Base-by-base conservation (phyloP, 306 rosid species). In the Castanea mollissima region DNA sequence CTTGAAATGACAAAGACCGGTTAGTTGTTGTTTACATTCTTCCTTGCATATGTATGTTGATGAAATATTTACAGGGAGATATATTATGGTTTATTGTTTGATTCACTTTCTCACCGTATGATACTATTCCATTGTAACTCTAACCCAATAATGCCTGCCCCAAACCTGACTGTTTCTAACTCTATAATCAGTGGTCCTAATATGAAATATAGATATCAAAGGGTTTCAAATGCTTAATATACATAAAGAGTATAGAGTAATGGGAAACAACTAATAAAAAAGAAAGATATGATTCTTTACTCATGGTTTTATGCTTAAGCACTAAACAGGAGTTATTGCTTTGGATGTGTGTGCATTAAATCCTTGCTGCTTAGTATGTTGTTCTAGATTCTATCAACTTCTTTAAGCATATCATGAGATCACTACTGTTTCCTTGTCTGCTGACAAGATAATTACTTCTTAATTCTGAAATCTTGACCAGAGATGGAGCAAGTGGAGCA, bases 401-500 rank as follows among this genome's bases (percentile, higher is more conserved):
- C 16, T 60, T 60, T 23, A 60, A 60, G 72, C 52, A 34, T 68
- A 19, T 73, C 13, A 44, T 64, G 71, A 74, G 69, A 80, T 46
- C 32, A 55, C 73, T 49, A 18, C 72, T 29, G 77, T 76, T 76
- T 18, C 76, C 31, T 84, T 72, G 76, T 81, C 73, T 79, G 75
- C 79, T 68, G 80, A 86, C 80, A 78, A 81, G 80, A 80, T 79
- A 86, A 85, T 78, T 78, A 72, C 78, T 81, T 76, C 76, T 32
- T 54, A 86, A 73, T 87, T 88, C 72, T 68, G 52, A 68, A 34
- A 68, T 83, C 82, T 81, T 82, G 64, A 82, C 80, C 80, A 95
- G 99, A 95, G 82, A 84, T 93, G 97, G 99, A 95, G 86, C 98
- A 82, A 81, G 96, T 93, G 85, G 97, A 93, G 93, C 98, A 91